These are phyloP conservation scores for Starmerella potacharoeniae DNA, from an alignment of 805 yeast genomes.

Conservation along the genomic window DNA sequence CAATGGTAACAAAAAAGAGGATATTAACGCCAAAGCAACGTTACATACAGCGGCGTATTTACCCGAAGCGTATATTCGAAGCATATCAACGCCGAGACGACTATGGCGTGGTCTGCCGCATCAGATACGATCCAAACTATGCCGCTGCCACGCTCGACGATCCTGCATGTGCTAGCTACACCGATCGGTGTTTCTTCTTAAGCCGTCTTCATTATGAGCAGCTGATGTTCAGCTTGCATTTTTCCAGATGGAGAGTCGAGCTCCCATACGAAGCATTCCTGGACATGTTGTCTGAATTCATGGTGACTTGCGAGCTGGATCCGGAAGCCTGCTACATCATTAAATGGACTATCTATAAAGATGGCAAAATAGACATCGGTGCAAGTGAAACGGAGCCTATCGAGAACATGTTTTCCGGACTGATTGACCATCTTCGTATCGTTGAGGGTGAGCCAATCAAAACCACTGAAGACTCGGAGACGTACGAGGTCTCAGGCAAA, in stretches of 20 bases:
- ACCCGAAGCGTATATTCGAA: background rate
- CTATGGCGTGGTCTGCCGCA: background rate
- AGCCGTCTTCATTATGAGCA: background rate
- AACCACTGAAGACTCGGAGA: background rate
- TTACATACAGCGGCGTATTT: background rate
- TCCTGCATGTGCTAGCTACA: background rate
- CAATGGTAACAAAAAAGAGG: background rate
- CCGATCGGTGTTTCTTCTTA: background rate
- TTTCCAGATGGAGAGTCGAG: background rate
- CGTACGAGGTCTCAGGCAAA: background rate
- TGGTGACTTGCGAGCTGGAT: background rate
- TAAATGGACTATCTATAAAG: background rate
- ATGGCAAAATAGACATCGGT: background rate
- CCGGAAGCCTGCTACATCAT: background rate
- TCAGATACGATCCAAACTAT: background rate
- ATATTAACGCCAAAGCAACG: background rate
- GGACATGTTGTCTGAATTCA: background rate
- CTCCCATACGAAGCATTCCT: background rate
- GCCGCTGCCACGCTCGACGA: background rate
- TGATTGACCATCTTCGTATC: background rate
- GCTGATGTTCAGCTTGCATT: background rate
- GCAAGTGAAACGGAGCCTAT: background rate
- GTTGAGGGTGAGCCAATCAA: background rate
- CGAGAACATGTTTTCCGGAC: background rate
- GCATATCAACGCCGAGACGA: background rate